phyloP scores from a whole-genome alignment of 345 rosid genomes.

The Heritiera littoralis region DNA sequence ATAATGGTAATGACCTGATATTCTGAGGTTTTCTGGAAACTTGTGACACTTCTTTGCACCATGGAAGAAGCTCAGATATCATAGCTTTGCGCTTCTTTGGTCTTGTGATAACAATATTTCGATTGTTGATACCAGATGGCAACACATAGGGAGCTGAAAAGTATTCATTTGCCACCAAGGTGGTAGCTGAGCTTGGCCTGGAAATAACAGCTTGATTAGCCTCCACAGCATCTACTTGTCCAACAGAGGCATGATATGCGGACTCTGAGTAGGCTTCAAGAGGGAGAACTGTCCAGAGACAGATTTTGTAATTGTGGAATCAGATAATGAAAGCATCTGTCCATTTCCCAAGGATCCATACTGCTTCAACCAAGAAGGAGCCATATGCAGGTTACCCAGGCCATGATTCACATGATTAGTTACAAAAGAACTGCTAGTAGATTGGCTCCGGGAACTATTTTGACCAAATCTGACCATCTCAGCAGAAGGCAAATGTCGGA shows the following conservation, averaged over 20 bases:
- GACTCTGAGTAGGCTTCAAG: conserved; percentile 26
- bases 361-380: conserved; percentile 38
- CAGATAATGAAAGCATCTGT: conserved; percentile 36
- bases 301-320: conserved; percentile 26
- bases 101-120: conserved; percentile 27
- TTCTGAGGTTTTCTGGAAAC: conserved; percentile 43
- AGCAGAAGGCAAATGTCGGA: conserved; percentile 23
- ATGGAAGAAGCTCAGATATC: conserved; percentile 46
- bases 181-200: conserved; percentile 12
- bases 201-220: conserved; percentile 24
- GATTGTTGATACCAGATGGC: conserved; percentile 24
- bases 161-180: conserved; percentile 21
- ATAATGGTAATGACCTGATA: conserved; percentile 45
- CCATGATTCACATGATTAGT: conserved; percentile 25
- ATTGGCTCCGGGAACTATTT: conserved; percentile 28
- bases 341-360: conserved; percentile 47
- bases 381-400: conserved; percentile 31
- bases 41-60: conserved; percentile 51
- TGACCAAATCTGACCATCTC: conserved; percentile 29
- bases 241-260: conserved; percentile 15
- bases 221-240: conserved; percentile 15
- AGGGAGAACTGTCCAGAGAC: conserved; percentile 19
- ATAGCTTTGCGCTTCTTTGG: conserved; percentile 57
- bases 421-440: conserved; percentile 23
- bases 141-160: conserved; percentile 18